These are phyloP conservation scores for Aspergillus eucalypticola DNA, from an alignment of 2,329 filamentous ascomycete species.

Conservation along the genomic window DNA sequence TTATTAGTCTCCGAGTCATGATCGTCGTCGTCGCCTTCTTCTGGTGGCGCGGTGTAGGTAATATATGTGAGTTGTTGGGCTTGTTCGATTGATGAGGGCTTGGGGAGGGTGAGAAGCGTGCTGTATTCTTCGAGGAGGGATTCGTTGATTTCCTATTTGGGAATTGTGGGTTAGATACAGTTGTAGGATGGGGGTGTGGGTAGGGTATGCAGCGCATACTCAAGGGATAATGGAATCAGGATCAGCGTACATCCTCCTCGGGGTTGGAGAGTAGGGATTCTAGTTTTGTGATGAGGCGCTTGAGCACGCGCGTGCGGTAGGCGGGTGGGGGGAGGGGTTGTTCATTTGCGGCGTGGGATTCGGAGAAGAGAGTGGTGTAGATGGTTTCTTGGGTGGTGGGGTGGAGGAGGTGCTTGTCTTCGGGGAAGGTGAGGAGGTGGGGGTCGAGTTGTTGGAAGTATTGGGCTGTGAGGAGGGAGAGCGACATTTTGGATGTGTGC, in stretches of 20 bases:
- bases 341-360: constrained; percentile 46
- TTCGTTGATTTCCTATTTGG: constrained; percentile 74
- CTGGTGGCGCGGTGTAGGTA: constrained; percentile 61
- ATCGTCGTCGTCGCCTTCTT: background rate
- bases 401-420: constrained; percentile 58
- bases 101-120: constrained; percentile 61
- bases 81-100: constrained; percentile 64
- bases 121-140: constrained; percentile 71
- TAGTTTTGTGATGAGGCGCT: constrained; percentile 68
- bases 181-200: too few relatives aligned
- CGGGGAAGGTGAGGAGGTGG: constrained; percentile 61
- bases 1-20: background rate
- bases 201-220: constrained; percentile 1
- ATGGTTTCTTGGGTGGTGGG: constrained; percentile 66
- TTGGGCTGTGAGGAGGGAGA: constrained; percentile 59
- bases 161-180: too few relatives aligned
- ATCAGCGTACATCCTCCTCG: constrained; percentile 72
- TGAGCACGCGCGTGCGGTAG: constrained; percentile 73
- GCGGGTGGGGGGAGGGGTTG: constrained; percentile 62
- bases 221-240: background rate
- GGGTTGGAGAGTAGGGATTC: constrained; percentile 77
- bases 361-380: constrained; percentile 66
- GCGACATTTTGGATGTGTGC: constrained; percentile 10
- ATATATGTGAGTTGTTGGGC: constrained; percentile 74
- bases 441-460: constrained; percentile 74